Percentiles rank a stretch among this genome's conserved stretches.
Conservation (phyloP, 352 stramenopile genomes). For the Pythium rishiriense region DNA sequence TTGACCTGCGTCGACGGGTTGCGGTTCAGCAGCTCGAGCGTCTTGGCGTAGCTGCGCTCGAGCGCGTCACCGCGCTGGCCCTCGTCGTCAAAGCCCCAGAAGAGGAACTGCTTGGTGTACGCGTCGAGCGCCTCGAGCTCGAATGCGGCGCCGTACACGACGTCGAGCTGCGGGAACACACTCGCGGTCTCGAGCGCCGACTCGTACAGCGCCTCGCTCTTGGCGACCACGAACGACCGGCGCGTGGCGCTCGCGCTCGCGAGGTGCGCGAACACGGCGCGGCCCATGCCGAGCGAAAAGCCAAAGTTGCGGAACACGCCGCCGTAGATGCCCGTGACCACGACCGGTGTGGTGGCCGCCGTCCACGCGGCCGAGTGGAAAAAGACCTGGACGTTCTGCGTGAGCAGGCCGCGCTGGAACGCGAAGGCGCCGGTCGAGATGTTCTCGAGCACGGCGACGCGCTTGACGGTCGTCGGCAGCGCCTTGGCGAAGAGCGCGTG, state of each 20-base stretch:
- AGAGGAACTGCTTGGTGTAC: conserved; percentile 88
- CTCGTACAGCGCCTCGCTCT: conserved; percentile 73
- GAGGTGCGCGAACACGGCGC: conserved; percentile 65
- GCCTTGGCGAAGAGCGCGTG: conserved; percentile 67
- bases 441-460: conserved; percentile 78
- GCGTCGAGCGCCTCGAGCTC: conserved; percentile 43
- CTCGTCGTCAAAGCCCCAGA: conserved; percentile 84
- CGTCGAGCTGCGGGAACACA: conserved; percentile 58
- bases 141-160: conserved; percentile 48
- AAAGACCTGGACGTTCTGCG: conserved; percentile 73
- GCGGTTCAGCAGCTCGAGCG: conserved; percentile 55
- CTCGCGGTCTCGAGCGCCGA: conserved; percentile 38
- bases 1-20: conserved; percentile 68
- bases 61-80: conserved; percentile 36
- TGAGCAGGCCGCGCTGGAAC: conserved; percentile 67
- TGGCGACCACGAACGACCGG: conserved; percentile 79
- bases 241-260: conserved; percentile 32
- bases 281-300: conserved; percentile 72
- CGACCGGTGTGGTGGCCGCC: conserved; percentile 10
- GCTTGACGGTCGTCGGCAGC: conserved; percentile 50
- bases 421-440: conserved; percentile 57
- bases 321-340: conserved; percentile 72
- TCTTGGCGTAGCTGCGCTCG: conserved; percentile 37
- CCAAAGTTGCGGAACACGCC: conserved; percentile 59
- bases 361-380: conserved; percentile 58